Evolutionary conservation across 768 basidiomycete genomes (phyloP).

Genomic region (Agaricus sinodeliciosus): DNA sequence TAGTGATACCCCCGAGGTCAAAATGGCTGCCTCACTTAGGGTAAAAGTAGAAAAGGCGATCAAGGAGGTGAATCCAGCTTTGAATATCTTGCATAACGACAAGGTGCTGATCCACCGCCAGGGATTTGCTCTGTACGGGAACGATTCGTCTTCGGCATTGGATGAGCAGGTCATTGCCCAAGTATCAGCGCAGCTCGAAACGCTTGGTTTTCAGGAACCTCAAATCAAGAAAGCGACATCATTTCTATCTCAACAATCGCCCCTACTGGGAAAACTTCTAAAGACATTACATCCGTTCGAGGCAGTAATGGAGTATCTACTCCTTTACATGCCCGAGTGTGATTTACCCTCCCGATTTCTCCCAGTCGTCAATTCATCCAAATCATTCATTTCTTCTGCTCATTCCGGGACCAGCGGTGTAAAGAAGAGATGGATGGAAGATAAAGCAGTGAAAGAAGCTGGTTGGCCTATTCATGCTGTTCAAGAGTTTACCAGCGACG

Average conservation of each 20-base stretch:
- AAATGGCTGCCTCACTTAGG: conserved; percentile 71
- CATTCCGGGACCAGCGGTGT: conserved; percentile 59
- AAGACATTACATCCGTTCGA: conserved; percentile 55
- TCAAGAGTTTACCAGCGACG: conserved; percentile 40
- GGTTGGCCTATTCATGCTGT: conserved; percentile 76
- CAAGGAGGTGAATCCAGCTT: conserved; percentile 46
- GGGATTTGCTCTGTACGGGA: conserved; percentile 45
- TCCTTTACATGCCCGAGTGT: conserved; percentile 80
- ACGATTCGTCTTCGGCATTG: conserved; percentile 27
- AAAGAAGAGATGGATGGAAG: conserved; percentile 72
- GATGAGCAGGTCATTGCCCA: conserved; percentile 31
- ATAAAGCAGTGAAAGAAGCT: conserved; percentile 75
- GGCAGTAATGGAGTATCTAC: conserved; percentile 78
- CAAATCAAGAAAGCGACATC: conserved; percentile 48
- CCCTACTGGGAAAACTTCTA: conserved; percentile 57
- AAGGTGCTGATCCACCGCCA: conserved; percentile 17
- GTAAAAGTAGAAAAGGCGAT: conserved; percentile 79
- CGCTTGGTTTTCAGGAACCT: conserved; percentile 57
- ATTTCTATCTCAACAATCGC: conserved; percentile 52
- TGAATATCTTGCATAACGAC: conserved; percentile 8
- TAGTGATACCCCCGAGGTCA: conserved; percentile 61
- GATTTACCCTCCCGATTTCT: conserved; percentile 76
- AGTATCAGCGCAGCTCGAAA: conserved; percentile 48
- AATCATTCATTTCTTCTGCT: conserved; percentile 59
- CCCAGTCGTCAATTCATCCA: conserved; percentile 56